These are phyloP conservation scores for Cystoderma amianthinum DNA, from an alignment of 768 basidiomycete genomes.

Conservation along the genomic window DNA sequence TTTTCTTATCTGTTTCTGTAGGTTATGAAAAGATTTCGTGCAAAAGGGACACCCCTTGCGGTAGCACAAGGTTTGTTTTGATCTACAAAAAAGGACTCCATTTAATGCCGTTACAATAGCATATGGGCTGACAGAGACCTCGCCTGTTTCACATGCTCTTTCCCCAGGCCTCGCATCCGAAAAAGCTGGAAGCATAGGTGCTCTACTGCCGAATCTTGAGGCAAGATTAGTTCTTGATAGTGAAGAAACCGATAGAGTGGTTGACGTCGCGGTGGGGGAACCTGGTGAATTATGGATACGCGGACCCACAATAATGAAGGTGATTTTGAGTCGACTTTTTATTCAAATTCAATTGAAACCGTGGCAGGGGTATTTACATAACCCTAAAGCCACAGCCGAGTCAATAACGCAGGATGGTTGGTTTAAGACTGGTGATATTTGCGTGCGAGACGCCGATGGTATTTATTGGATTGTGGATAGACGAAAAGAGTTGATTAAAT, in stretches of 20 bases:
- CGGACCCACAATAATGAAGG: slow-evolving; percentile 79
- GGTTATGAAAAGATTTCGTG: background rate
- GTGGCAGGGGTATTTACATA: slow-evolving; percentile 63
- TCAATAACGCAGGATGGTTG: slow-evolving; percentile 69
- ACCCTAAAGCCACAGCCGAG: slow-evolving; percentile 58
- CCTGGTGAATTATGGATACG: slow-evolving; percentile 79
- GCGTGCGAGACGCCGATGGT: slow-evolving; percentile 56
- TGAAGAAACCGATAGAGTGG: slow-evolving; percentile 37
- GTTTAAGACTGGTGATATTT: slow-evolving; percentile 89
- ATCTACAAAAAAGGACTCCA: background rate
- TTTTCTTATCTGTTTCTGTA: background rate
- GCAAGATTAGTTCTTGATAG: slow-evolving; percentile 64
- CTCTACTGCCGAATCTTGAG: slow-evolving; percentile 68
- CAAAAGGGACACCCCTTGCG: background rate
- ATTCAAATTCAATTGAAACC: background rate
- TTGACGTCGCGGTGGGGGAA: slow-evolving; percentile 46
- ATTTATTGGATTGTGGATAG: slow-evolving; percentile 71
- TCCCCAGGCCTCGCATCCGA: slow-evolving; percentile 24
- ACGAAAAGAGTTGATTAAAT: slow-evolving; percentile 70
- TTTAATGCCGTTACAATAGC: slow-evolving; percentile 44
- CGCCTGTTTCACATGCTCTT: slow-evolving; percentile 59
- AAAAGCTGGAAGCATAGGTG: slow-evolving; percentile 62
- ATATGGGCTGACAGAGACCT: slow-evolving; percentile 80
- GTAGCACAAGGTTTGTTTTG: background rate
- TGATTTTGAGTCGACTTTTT: slow-evolving; percentile 10